Base-by-base conservation (phyloP, 2,329 filamentous ascomycete species). In the Cordyceps pruinosa region DNA sequence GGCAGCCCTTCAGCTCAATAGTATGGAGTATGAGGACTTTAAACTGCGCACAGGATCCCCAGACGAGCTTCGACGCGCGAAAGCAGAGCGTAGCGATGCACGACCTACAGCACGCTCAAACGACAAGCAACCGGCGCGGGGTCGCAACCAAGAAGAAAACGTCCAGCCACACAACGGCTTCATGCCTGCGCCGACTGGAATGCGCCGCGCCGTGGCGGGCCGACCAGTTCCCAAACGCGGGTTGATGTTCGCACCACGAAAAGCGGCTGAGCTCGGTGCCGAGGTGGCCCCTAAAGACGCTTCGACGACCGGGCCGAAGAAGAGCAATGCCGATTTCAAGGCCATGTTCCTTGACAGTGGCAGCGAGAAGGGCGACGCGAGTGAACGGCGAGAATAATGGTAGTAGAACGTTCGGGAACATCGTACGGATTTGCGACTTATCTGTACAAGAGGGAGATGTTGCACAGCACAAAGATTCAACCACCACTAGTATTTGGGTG, bases 1-100 rank as follows among this genome's bases (percentile, higher is more conserved):
- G 66, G 88, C 88, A 1, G 77, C 82, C n/a, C 67, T 88, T 8
- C 76, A 75, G 26, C 72, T 88, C 3, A 77, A 83, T 44, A 81
- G 81, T 6, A 66, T 76, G 52, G 77, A 82, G 50, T 78, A 87
- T 45, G 78, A 75, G 47, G 80, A 77, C 3, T 73, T 75, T 35
- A 79, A 73, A 57, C 71, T 88, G 25, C 77, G 76, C 17, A 82
- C 78, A 0, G 85, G 83, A 8, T 73, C 75, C 3, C 66, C 79
- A 23, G 75, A 77, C 15, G 80, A 86, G 58, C 70, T 87, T 26
- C 80, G 82, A 57, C 73, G 73, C 25, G 71, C 77, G 51, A 81
- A 77, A 63, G 74, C 70, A 1, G 76, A 77, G 61, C 70, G 72
- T 8, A 44, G 53, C 34, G 62, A 55, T 59, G 66, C 48, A 59